These are phyloP conservation scores for Pichia sp. DNA, from an alignment of 1,139 yeast genomes.

Conservation along the genomic window DNA sequence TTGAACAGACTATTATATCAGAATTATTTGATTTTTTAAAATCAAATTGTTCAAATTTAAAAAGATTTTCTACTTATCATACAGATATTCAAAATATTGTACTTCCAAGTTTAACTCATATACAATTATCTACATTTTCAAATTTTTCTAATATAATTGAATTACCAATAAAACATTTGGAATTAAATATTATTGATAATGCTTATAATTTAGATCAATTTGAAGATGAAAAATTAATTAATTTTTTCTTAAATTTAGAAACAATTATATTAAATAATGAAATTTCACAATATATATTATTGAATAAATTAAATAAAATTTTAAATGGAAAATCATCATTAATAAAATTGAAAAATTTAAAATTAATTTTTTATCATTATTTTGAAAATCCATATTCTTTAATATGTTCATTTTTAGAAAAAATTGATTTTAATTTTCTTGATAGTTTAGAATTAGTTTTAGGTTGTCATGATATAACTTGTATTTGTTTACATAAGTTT, in stretches of 20 bases:
- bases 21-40: constrained; percentile 18
- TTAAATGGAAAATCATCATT: neutral
- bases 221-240: neutral
- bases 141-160: constrained; percentile 14
- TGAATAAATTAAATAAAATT: constrained; percentile 17
- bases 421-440: constrained; percentile 30
- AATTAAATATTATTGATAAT: constrained; percentile 1
- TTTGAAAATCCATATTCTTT: constrained; percentile 6
- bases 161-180: constrained; percentile 3
- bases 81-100: constrained; percentile 7
- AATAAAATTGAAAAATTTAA: constrained; percentile 26
- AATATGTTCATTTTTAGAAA: constrained; percentile 17
- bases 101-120: constrained; percentile 12
- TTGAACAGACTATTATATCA: constrained; percentile 2
- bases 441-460: constrained; percentile 35
- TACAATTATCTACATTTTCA: constrained; percentile 21
- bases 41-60: constrained; percentile 20
- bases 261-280: constrained; percentile 28
- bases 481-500: constrained; percentile 42
- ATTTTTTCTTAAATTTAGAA: constrained; percentile 7
- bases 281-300: constrained; percentile 31
- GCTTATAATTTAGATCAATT: neutral
- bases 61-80: constrained; percentile 13
- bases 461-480: constrained; percentile 40
- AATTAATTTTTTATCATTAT: constrained; percentile 35